A percentile compares a stretch with the other conserved stretches of the same genome.
Conservation (phyloP, 257 asterid species). For the Misopates orontium region DNA sequence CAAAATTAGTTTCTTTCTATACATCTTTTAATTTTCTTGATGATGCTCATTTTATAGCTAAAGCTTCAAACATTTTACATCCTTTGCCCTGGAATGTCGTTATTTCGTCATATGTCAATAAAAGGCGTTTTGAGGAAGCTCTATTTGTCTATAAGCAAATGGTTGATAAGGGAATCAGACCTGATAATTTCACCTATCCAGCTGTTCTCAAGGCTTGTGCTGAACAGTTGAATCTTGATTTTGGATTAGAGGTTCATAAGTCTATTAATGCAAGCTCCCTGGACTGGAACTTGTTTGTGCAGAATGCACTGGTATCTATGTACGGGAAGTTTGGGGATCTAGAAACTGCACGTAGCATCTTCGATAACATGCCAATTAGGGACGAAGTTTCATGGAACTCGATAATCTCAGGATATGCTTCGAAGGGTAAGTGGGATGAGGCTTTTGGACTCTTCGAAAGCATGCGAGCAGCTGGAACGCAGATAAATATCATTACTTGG, state of each 20-base stretch:
- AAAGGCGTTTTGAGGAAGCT: constrained; percentile 48
- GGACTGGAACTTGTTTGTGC: constrained; percentile 62
- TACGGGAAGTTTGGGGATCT: constrained; percentile 80
- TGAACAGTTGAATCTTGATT: constrained; percentile 54
- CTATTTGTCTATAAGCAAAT: constrained; percentile 53
- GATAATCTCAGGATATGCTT: constrained; percentile 70
- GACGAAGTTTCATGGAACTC: constrained; percentile 87
- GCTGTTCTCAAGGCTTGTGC: constrained; percentile 89
- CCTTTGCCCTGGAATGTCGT: constrained; percentile 83
- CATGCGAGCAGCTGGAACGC: constrained; percentile 49
- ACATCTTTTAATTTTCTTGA: constrained; percentile 44
- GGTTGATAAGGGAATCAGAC: constrained; percentile 48
- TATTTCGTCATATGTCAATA: constrained; percentile 62
- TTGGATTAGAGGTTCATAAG: constrained; percentile 63
- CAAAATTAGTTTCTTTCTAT: constrained; percentile 60
- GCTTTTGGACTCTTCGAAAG: constrained; percentile 67
- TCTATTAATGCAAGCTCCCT: constrained; percentile 48
- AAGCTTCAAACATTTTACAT: constrained; percentile 44
- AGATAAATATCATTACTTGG: constrained; percentile 57
- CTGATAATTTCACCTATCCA: constrained; percentile 76
- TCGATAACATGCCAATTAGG: constrained; percentile 58
- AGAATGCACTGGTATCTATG: constrained; percentile 84
- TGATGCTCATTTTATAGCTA: constrained; percentile 50
- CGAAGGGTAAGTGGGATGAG: constrained; percentile 68
- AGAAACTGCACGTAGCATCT: constrained; percentile 56